These are phyloP conservation scores for Pseudopithomyces maydicus DNA, from an alignment of 2,329 filamentous ascomycete species.

Conservation along the genomic window DNA sequence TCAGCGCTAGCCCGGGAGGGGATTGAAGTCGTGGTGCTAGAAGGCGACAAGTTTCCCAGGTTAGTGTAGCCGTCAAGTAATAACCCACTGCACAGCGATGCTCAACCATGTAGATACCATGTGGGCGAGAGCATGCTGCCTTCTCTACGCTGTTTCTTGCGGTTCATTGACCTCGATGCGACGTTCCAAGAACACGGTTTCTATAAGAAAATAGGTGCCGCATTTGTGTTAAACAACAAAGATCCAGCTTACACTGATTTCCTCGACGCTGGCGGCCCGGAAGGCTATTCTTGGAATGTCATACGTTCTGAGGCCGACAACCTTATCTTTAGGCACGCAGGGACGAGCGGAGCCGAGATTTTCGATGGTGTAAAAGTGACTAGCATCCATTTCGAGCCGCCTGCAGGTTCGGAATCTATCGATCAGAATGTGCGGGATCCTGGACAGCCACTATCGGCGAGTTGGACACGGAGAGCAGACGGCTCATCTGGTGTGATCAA, in stretches of 20 bases:
- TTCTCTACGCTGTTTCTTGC: slow-evolving; percentile 18
- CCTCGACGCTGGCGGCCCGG: slow-evolving; percentile 21
- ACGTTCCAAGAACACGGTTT: slow-evolving; percentile 21
- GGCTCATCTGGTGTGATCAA: slow-evolving; percentile 45
- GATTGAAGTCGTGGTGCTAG: slow-evolving; percentile 51
- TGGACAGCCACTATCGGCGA: slow-evolving; percentile 14
- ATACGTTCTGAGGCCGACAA: slow-evolving; percentile 37
- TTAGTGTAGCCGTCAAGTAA: background rate
- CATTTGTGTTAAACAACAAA: slow-evolving; percentile 19
- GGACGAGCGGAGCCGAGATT: slow-evolving; percentile 24
- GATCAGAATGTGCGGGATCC: background rate
- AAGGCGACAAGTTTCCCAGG: slow-evolving; percentile 51
- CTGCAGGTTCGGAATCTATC: background rate
- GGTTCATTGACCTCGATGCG: slow-evolving; percentile 17
- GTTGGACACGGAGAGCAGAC: slow-evolving; percentile 10
- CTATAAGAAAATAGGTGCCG: slow-evolving; percentile 17
- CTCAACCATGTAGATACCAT: slow-evolving; percentile 25
- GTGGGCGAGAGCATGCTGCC: slow-evolving; percentile 22
- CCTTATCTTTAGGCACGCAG: slow-evolving; percentile 34
- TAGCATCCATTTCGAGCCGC: slow-evolving; percentile 12
- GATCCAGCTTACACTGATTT: slow-evolving; percentile 28
- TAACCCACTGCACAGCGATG: too few species aligned
- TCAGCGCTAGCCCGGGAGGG: slow-evolving; percentile 51
- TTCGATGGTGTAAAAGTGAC: slow-evolving; percentile 17
- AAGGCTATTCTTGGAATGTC: slow-evolving; percentile 33